Base-by-base conservation (phyloP, 352 stramenopile genomes). In the Phytophthora podocarpi region DNA sequence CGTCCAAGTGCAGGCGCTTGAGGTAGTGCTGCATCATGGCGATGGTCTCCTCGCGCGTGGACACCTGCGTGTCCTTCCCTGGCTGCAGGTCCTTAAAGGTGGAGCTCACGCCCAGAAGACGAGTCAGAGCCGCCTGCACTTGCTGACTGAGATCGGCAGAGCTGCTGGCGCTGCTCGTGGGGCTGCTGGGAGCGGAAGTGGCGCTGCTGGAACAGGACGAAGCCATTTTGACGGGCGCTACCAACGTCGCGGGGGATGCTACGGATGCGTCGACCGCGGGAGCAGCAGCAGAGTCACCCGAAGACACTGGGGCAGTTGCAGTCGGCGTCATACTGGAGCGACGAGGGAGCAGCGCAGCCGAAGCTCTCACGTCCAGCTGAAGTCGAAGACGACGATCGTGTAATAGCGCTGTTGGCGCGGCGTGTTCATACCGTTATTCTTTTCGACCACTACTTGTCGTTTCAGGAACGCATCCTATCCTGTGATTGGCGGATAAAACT, bases 21-120 rank as follows among this genome's bases (percentile, higher is more conserved):
- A 94, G 75, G 58, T 94, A 94, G 59, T 90, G 78, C 43, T 90
- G 70, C 85, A 94, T 91, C 82, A 94, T 89, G 26, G 46, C 65
- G 54, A 91, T 87, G 0, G 83, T 90, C 52, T 90, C 81, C 32
- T 92, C 82, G 16, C 85, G 79, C 18, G 83, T 92, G 24, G 84
- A 89, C 24, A 91, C 81, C 16, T 85, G 64, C 45, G 48, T 67
- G 64, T 89, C 81, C 43, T 87, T 83, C 39, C 79, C 81, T 20
- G 80, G 73, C 55, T 83, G 78, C 16, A 91, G 65, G 64, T 89
- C 82, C 47, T 80, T 80, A 55, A 88, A 91, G 26, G 81, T 63
- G 15, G 82, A 79, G 63, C 80, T 90, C 42, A 91, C 79, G 35
- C 64, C 59, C n/a, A 93, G 64, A 26, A 93, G 67, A 36, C 75